phyloP scores from a whole-genome alignment of 2,329 filamentous ascomycete genomes.

The Trichoderma sp. region DNA sequence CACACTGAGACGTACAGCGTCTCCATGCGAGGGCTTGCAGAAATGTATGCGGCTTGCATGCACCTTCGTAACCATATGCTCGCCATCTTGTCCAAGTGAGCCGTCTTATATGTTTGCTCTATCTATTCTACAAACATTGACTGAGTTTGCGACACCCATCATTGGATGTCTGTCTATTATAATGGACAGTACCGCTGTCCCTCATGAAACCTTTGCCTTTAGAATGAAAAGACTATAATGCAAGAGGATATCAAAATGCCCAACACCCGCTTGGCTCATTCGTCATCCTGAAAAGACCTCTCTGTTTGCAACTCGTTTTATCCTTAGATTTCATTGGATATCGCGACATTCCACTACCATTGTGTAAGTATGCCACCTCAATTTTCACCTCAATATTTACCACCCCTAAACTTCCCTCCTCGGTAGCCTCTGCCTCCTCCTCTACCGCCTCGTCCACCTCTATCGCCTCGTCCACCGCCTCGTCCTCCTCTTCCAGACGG shows the following conservation, averaged over 20 bases:
- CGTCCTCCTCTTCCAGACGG: slow-evolving; percentile 17
- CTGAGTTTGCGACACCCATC: neutral
- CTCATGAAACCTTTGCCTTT: slow-evolving; percentile 1
- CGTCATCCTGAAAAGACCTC: neutral
- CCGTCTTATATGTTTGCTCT: neutral
- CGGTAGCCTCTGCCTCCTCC: slow-evolving; percentile 10
- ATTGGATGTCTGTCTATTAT: too few species aligned
- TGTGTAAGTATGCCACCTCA: neutral
- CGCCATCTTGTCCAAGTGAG: neutral
- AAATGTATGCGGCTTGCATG: neutral
- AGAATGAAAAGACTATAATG: neutral
- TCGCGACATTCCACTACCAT: neutral
- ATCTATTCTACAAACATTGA: neutral
- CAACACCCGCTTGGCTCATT: slow-evolving; percentile 17
- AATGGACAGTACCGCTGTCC: neutral
- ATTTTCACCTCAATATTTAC: neutral
- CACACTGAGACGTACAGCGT: neutral
- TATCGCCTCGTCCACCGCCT: slow-evolving; percentile 35
- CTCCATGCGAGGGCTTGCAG: neutral
- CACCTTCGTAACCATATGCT: neutral
- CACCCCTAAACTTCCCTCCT: slow-evolving; percentile 14
- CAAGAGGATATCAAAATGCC: slow-evolving; percentile 27
- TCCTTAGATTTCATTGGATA: neutral
- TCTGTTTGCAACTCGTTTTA: neutral
- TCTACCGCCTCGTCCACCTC: slow-evolving; percentile 34